Base-by-base conservation (phyloP, 2,329 filamentous ascomycete genomes). In the Nemania sp. region DNA sequence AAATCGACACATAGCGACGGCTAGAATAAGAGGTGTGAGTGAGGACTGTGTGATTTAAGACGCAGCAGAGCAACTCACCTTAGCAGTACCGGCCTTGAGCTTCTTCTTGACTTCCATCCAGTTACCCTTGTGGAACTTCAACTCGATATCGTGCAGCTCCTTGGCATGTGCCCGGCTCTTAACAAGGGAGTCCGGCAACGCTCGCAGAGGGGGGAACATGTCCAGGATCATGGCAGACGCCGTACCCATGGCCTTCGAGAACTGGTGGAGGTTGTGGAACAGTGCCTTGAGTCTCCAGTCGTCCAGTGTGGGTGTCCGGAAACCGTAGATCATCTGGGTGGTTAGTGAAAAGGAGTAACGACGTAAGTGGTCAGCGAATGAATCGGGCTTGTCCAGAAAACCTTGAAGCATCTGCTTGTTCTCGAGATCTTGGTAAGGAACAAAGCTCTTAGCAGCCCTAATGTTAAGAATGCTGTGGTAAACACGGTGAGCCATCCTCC, bases 341-440 rank as follows among this genome's bases (percentile, higher is more conserved):
- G 78, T 80, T 9, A 83, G 65, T 1, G 80, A 79, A 49, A 77
- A 80, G 2, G 79, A 77, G 61, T 81, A 84, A 32, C 80, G 75
- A 11, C 79, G 68, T 13, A 83, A 74, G 51, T 82, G 78, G 11
- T 79, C 68, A 4, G 76, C 54, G 46, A 80, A 81, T 1, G 74
- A 59, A 1, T 77, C 64, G 0, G 81, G 81, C 6, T 71, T 60
- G 0, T 79, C 75, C 3, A 85, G 65, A 17, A 86, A 70, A 6
- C 80, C 79, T 46, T 61, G 74, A 18, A 84, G 72, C 81, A 86
- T 81, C 51, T 80, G 77, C 66, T 80, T 82, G 69, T 80, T 83
- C 68, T 86, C 83, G 2, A 86, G 74, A 49, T 81, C 77, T 64
- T 86, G 83, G 63, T 85, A 86, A 1, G 80, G 77, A 2, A 85